A percentile compares a stretch with the other conserved stretches of the same genome.
Evolutionary conservation across 208 protist genomes (phyloP).

Genomic region (Phytomonas sp.): DNA sequence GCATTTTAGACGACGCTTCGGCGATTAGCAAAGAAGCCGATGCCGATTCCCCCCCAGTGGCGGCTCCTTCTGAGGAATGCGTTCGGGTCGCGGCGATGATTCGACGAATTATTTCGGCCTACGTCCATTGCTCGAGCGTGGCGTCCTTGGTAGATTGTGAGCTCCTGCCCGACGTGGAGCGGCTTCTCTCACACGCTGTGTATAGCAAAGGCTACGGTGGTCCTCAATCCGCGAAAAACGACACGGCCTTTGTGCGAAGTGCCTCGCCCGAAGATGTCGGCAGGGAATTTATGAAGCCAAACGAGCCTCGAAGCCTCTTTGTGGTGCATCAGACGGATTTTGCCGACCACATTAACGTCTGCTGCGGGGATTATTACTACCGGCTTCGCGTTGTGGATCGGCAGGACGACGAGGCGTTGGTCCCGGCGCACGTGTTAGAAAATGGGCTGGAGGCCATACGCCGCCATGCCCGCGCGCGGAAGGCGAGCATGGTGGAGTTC

Average conservation of each 20-base stretch:
- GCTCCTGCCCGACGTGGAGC: not conserved
- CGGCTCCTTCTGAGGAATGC: not conserved
- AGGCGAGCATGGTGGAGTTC: constrained; percentile 5
- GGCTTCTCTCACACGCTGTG: not conserved
- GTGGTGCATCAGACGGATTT: not conserved
- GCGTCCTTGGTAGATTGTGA: not conserved
- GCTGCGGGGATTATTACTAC: constrained; percentile 65
- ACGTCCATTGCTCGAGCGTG: not conserved
- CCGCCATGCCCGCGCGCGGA: constrained; percentile 3
- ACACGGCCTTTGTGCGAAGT: not conserved
- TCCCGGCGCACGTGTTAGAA: constrained; percentile 12
- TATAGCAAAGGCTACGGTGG: constrained; percentile 11
- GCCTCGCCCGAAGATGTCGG: not conserved
- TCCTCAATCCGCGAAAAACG: not conserved
- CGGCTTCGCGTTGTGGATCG: constrained; percentile 46
- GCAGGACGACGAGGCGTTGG: constrained; percentile 13
- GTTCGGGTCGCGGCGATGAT: not conserved
- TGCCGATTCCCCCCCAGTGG: not conserved
- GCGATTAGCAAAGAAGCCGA: not conserved
- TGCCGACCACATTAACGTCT: constrained; percentile 59
- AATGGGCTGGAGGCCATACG: constrained; percentile 18
- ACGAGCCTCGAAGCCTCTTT: not conserved
- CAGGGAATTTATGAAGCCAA: not conserved
- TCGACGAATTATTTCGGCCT: constrained; percentile 4
- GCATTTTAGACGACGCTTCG: not conserved